Evolutionary conservation across 352 stramenopile species (phyloP).

Genomic region (Globisporangium spinosum): DNA sequence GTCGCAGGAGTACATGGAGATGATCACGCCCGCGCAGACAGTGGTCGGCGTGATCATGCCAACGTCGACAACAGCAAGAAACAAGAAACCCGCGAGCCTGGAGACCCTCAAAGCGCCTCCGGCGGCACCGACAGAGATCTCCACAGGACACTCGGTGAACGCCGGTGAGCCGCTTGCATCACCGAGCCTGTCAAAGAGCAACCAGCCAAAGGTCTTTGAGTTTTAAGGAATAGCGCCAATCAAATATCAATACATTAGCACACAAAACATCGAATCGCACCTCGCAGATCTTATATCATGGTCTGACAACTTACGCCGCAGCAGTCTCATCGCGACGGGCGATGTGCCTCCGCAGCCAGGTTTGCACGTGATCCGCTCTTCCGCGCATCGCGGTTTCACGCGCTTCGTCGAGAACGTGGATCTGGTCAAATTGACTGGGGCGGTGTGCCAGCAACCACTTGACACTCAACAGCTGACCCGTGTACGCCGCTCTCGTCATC

Average conservation of each 20-base stretch:
- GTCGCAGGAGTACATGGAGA: slow-evolving; percentile 14
- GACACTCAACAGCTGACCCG: slow-evolving; percentile 31
- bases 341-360: slow-evolving; percentile 22
- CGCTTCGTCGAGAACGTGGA: slow-evolving; percentile 18
- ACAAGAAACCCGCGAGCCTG: background rate
- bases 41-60: background rate
- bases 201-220: slow-evolving; percentile 11
- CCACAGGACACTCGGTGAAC: background rate
- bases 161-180: background rate
- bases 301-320: background rate
- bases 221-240: slow-evolving; percentile 4
- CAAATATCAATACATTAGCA: background rate
- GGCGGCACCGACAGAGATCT: background rate
- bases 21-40: slow-evolving; percentile 7
- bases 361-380: slow-evolving; percentile 29
- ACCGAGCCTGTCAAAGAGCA: slow-evolving; percentile 2
- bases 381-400: slow-evolving; percentile 23
- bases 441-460: slow-evolving; percentile 28
- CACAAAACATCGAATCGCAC: background rate
- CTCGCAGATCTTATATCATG: background rate
- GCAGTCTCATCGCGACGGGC: slow-evolving; percentile 10
- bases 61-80: background rate
- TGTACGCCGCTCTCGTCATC: slow-evolving; percentile 27
- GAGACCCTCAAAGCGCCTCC: slow-evolving; percentile 8
- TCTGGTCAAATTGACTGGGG: slow-evolving; percentile 22